Conservation (phyloP, 257 asterid genomes). For the Eustoma russellianum region DNA sequence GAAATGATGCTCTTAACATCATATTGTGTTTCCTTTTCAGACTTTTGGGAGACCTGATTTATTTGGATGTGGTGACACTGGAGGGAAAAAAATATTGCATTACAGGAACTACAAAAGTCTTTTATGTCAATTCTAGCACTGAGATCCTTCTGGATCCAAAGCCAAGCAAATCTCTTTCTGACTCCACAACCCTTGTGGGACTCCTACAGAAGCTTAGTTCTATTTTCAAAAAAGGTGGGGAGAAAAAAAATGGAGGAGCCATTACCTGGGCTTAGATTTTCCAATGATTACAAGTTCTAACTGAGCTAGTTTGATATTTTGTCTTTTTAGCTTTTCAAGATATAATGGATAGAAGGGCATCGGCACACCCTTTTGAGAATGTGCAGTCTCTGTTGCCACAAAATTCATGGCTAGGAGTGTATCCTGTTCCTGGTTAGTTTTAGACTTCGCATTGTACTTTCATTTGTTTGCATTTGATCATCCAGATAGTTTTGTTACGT, state of each 20-base stretch:
- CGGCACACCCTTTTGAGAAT: slow-evolving; percentile 92
- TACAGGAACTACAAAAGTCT: slow-evolving; percentile 78
- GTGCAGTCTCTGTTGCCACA: slow-evolving; percentile 76
- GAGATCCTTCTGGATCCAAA: slow-evolving; percentile 68
- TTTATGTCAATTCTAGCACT: slow-evolving; percentile 75
- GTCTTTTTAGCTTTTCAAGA: slow-evolving; percentile 68
- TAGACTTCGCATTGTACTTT: not conserved
- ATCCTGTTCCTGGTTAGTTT: slow-evolving; percentile 75
- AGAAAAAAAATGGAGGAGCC: not conserved
- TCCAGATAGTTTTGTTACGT: not conserved
- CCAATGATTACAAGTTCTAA: slow-evolving; percentile 4
- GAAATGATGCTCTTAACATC: slow-evolving; percentile 12
- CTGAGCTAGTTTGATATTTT: slow-evolving; percentile 13
- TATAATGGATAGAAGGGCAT: slow-evolving; percentile 79
- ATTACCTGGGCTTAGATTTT: slow-evolving; percentile 5
- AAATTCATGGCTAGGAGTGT: slow-evolving; percentile 75
- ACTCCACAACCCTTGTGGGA: slow-evolving; percentile 76
- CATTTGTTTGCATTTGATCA: not conserved
- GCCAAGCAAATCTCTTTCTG: slow-evolving; percentile 54
- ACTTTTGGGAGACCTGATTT: slow-evolving; percentile 91
- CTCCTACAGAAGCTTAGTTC: slow-evolving; percentile 88
- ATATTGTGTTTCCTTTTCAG: slow-evolving; percentile 32
- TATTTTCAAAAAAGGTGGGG: slow-evolving; percentile 78
- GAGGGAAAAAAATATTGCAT: slow-evolving; percentile 82
- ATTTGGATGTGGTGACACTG: slow-evolving; percentile 76